phyloP scores from a whole-genome alignment of 148 eudicot genomes.

The Polygonum aviculare region DNA sequence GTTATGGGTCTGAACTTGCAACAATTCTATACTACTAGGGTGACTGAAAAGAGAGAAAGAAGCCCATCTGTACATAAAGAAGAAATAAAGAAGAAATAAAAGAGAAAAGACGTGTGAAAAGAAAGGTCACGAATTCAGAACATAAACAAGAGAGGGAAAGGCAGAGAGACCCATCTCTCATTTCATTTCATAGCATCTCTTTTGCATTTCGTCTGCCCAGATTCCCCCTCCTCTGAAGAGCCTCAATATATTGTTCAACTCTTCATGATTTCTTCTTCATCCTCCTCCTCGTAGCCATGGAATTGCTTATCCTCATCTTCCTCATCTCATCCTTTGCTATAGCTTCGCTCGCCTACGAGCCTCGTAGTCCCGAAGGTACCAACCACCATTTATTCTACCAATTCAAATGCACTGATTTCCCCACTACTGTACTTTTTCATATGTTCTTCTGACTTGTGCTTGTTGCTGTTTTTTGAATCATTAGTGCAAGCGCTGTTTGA shows the following conservation, averaged over 20 bases:
- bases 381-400: not conserved
- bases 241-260: not conserved
- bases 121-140: slow-evolving; percentile 9
- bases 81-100: not conserved
- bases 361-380: slow-evolving; percentile 76
- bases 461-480: not conserved
- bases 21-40: not conserved
- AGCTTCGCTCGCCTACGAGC: slow-evolving; percentile 42
- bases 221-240: not conserved
- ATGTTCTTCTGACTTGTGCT: not conserved
- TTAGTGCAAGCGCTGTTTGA: slow-evolving; percentile 77
- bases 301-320: slow-evolving; percentile 13
- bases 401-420: not conserved
- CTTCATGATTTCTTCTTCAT: not conserved
- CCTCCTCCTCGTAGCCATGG: not conserved
- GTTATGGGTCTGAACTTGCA: not conserved
- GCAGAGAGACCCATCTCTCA: not conserved
- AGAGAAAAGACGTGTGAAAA: slow-evolving; percentile 14
- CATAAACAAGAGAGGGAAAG: not conserved
- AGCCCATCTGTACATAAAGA: slow-evolving; percentile 3
- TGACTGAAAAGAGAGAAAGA: not conserved
- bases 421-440: not conserved
- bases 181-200: slow-evolving; percentile 10
- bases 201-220: not conserved
- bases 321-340: slow-evolving; percentile 13